A percentile compares a stretch with the other conserved stretches of the same genome.
These are phyloP conservation scores for Naganishia liquefaciens DNA, from an alignment of 1,284 basidiomycete species.

Conservation along the genomic window DNA sequence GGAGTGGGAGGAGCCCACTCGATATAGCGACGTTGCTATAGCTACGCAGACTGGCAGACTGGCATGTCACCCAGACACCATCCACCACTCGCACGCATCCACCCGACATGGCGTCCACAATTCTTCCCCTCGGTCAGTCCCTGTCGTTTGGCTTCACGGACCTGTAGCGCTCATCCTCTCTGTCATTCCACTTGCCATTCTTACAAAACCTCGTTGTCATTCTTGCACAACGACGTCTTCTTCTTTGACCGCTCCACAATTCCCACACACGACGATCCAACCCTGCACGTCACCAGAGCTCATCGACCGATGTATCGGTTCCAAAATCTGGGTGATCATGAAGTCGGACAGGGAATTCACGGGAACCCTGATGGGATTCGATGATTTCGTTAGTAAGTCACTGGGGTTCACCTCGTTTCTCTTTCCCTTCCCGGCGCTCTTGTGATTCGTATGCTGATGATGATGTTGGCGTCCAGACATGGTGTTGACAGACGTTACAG, in stretches of 20 bases:
- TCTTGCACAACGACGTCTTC: neutral
- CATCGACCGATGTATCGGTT: constrained; percentile 92
- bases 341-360: constrained; percentile 94
- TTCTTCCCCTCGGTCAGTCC: constrained; percentile 30
- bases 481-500: constrained; percentile 95
- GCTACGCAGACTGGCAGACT: too few relatives aligned
- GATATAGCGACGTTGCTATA: too few relatives aligned
- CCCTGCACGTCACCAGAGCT: too few relatives aligned
- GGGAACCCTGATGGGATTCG: constrained; percentile 93
- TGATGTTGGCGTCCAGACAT: constrained; percentile 68
- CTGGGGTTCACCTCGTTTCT: too few relatives aligned
- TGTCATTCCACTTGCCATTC: neutral
- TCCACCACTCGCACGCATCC: neutral
- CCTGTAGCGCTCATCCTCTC: neutral
- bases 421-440: too few relatives aligned
- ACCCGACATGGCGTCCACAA: constrained; percentile 28
- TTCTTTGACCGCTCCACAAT: neutral
- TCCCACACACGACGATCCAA: neutral
- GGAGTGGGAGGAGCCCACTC: neutral
- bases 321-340: constrained; percentile 94
- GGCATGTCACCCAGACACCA: neutral
- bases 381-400: constrained; percentile 98
- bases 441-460: neutral
- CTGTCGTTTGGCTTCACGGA: neutral
- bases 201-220: neutral